These are phyloP conservation scores for Cryoendolithus antarcticus DNA, from an alignment of 2,329 filamentous ascomycete species.

Conservation along the genomic window DNA sequence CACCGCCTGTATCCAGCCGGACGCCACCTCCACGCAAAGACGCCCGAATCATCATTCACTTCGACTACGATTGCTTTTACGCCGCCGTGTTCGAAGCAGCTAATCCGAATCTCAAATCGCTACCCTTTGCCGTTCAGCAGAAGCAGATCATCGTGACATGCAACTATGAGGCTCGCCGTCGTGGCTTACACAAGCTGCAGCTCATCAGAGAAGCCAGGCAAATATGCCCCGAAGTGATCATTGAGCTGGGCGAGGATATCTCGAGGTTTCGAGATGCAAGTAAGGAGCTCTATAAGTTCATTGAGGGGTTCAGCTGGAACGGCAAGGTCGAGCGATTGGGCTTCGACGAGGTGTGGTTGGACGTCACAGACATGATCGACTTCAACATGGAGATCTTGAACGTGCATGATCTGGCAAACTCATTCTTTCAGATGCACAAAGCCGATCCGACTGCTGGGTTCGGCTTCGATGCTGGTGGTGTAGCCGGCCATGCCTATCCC, in stretches of 20 bases:
- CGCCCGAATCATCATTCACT: slow-evolving; percentile 64
- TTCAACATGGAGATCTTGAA: slow-evolving; percentile 70
- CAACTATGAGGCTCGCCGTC: slow-evolving; percentile 78
- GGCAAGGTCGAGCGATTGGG: slow-evolving; percentile 68
- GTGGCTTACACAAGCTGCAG: slow-evolving; percentile 67
- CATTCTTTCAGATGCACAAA: slow-evolving; percentile 68
- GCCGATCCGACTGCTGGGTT: slow-evolving; percentile 73
- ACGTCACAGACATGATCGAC: slow-evolving; percentile 74
- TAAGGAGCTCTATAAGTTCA: slow-evolving; percentile 63
- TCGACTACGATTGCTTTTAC: slow-evolving; percentile 90
- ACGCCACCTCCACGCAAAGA: slow-evolving; percentile 36
- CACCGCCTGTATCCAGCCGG: too few species aligned
- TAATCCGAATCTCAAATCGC: slow-evolving; percentile 56
- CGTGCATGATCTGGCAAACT: slow-evolving; percentile 46
- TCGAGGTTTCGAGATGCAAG: slow-evolving; percentile 76
- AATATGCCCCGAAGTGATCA: slow-evolving; percentile 69
- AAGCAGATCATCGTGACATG: slow-evolving; percentile 83
- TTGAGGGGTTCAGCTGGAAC: slow-evolving; percentile 66
- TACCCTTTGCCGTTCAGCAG: slow-evolving; percentile 76
- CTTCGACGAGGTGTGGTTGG: slow-evolving; percentile 79
- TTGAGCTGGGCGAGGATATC: slow-evolving; percentile 78
- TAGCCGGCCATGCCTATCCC: slow-evolving; percentile 54
- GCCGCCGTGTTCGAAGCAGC: slow-evolving; percentile 79
- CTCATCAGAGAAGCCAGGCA: slow-evolving; percentile 69
- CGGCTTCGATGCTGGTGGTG: slow-evolving; percentile 54